These are phyloP conservation scores for Russula virescens DNA, from an alignment of 768 basidiomycete species.

Conservation along the genomic window DNA sequence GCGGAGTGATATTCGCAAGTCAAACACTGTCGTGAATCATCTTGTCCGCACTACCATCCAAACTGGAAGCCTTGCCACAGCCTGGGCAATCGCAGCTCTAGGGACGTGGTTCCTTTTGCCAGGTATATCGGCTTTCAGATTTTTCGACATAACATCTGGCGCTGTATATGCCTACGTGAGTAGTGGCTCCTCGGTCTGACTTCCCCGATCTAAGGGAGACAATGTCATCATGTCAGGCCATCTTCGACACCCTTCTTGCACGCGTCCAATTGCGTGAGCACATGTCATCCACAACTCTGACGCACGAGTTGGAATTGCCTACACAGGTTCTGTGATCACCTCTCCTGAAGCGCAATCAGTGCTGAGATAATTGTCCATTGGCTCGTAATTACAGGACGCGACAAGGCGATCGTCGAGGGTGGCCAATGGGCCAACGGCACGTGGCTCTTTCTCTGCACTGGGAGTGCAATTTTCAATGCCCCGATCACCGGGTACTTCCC, in stretches of 20 bases:
- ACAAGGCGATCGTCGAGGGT: too few species aligned
- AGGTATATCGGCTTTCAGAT: neutral
- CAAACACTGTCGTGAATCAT: neutral
- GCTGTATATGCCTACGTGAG: conserved; percentile 3
- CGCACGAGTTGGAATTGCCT: neutral
- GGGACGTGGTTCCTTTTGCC: neutral
- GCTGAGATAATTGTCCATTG: neutral
- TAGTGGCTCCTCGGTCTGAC: neutral
- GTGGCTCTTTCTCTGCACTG: neutral
- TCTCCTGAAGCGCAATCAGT: neutral
- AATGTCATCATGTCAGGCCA: neutral
- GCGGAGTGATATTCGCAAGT: neutral
- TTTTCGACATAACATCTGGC: conserved; percentile 1
- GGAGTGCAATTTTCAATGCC: too few species aligned
- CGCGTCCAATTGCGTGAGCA: neutral
- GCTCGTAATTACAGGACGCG: neutral
- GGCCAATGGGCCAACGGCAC: neutral
- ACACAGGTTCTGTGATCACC: neutral
- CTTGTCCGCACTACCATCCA: conserved; percentile 2
- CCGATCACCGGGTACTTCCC: too few species aligned
- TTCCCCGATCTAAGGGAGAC: neutral
- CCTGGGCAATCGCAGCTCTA: neutral
- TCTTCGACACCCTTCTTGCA: conserved; percentile 5
- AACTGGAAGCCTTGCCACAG: conserved; percentile 1
- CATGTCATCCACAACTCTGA: neutral